Base-by-base conservation (phyloP, 345 rosid genomes). In the Salix viminalis region DNA sequence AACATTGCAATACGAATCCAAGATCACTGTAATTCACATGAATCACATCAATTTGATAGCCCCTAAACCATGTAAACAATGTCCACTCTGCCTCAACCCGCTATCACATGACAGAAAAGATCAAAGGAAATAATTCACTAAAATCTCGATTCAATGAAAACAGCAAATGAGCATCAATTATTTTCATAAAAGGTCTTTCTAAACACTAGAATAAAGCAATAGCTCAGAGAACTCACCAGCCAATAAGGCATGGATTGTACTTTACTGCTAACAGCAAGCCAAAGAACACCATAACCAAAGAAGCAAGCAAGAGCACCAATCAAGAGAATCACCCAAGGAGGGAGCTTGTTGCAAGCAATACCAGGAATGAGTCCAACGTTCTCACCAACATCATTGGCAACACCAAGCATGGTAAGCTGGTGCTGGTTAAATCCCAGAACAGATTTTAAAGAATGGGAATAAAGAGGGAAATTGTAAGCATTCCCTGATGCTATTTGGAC, bases 331-430 rank as follows among this genome's bases (percentile, higher is more conserved):
- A 82, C 61, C 96, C 96, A 91, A 74, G 91, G 93, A 26, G 96
- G 93, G 66, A 89, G 81, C 76, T 72, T 87, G 81, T 91, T 89
- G 85, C 85, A 88, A 74, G 85, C 89, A 66, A 88, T 65, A 2
- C 96, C 93, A n/a, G 96, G 91, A 54, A 89, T 77, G 28, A 91
- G 73, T 16, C 93, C 91, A 41, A 89, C 79, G 72, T 87, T 91
- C 81, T 89, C 96, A 6, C 96, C 96, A 52, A 89, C 74, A 84
- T 91, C 93, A 81, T 84, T 87, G 67, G 96, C 96, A 18, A 89
- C 96, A 11, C 96, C 93, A 26, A 89, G 86, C 86, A 91, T 79
- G 36, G 93, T 88, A 41, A 91, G 87, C 86, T 88, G 93, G 67
- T 79, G 90, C 70, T 91, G 96, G 79, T 75, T 91, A 75, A 86